Conservation (phyloP, 192 early-diverging fungal species). For the Linnemannia zychae region DNA sequence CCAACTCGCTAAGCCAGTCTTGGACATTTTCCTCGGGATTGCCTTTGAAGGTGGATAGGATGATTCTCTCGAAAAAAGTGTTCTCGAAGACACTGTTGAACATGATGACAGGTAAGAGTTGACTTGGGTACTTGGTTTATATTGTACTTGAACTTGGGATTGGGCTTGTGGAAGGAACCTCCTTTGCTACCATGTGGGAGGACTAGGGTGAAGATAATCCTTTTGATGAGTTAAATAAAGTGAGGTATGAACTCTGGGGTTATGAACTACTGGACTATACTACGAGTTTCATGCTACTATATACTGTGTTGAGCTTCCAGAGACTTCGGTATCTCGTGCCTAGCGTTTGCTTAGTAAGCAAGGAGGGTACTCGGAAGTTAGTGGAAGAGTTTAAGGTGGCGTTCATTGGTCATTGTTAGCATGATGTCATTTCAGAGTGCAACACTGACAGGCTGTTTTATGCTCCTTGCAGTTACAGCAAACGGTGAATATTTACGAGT, state of each 20-base stretch:
- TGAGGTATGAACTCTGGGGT: not conserved
- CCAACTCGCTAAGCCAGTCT: too few species aligned
- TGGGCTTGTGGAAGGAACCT: not conserved
- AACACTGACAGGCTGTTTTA: too few species aligned
- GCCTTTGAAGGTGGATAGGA: too few species aligned
- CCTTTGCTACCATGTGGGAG: not conserved
- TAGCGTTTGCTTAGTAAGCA: not conserved
- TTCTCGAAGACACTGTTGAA: too few species aligned
- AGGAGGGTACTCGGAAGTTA: not conserved
- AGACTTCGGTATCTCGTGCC: not conserved
- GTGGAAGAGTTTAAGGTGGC: too few species aligned
- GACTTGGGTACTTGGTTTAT: not conserved
- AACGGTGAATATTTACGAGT: too few species aligned
- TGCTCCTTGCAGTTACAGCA: too few species aligned
- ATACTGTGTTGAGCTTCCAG: not conserved
- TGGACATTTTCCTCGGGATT: too few species aligned
- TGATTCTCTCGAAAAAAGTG: too few species aligned
- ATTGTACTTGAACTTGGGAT: not conserved
- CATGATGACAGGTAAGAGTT: not conserved
- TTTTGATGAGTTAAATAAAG: not conserved
- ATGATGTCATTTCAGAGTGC: too few species aligned
- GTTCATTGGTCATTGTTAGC: too few species aligned
- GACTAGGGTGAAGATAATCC: too few species aligned
- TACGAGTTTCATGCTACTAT: not conserved
- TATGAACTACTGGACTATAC: not conserved